Base-by-base conservation (phyloP, 495 filamentous ascomycete species). In the Cryomyces minteri region DNA sequence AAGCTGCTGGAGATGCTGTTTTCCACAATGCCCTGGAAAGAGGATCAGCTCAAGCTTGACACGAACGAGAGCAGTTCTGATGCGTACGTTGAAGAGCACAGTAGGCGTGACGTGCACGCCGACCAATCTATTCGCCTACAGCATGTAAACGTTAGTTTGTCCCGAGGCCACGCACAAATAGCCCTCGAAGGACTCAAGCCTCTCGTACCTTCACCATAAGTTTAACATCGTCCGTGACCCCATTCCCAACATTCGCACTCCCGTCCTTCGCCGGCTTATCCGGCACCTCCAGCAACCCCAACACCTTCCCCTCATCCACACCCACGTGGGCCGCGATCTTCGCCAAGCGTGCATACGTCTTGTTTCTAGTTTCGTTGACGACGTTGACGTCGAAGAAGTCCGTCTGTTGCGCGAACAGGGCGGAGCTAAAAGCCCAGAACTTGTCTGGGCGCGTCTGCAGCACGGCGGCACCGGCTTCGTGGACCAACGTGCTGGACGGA, bases 31-130 rank as follows among this genome's bases (percentile, higher is more conserved):
- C 84, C 86, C 73, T 75, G 45, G 28, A 14, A 9, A 38, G 10
- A 25, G 10, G 9, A 44, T 29, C 6, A 25, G 53, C 36, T 6
- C 25, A 32, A 42, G 25, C 12, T 25, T 4, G 40, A 14, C 32
- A 18, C 9, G 7, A n/a, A 31, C 34, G 9, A 2, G 18, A 11
- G 5, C 18, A 25, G 18, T 25, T 25, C 18, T 25, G 7, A 9
- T 41, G 29, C 61, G 57, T 54, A 75, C 72, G 63, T 95, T 75
- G 63, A 93, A 90, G 38, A 92, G 62, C 12, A 92, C 84, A 1
- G 86, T 94, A 18, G 87, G 87, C 30, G 80, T 85, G 30, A 94
- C 84, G 67, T 95, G 88, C 32, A 92, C 76, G 5, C 87, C 83
- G 5, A 77, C 64, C 51, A 85, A 60, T 46, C 87, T 67, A 49